Percentiles rank a stretch among this genome's conserved stretches.
phyloP scores from a whole-genome alignment of 2,329 filamentous ascomycete species.

The Fusarium burgessii region DNA sequence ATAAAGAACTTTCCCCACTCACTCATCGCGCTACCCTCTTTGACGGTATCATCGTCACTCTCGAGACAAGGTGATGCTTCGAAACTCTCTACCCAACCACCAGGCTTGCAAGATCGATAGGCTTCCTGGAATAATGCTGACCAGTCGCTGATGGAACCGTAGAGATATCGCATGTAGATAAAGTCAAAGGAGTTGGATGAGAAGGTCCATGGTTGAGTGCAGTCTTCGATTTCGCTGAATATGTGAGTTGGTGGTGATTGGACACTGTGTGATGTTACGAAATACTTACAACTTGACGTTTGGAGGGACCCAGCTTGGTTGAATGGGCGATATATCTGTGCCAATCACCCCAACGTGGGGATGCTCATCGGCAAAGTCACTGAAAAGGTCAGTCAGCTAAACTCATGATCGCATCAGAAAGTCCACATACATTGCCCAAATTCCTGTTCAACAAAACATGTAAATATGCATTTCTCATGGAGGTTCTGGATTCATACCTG shows the following conservation, averaged over 20 bases:
- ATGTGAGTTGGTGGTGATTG: neutral
- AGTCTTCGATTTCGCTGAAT: slow-evolving; percentile 9
- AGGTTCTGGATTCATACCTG: neutral
- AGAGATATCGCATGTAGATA: slow-evolving; percentile 12
- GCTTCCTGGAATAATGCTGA: neutral
- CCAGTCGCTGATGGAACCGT: slow-evolving; percentile 9
- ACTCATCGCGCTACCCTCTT: slow-evolving; percentile 2
- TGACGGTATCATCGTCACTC: slow-evolving; percentile 4
- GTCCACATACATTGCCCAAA: slow-evolving; percentile 8
- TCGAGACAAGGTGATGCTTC: slow-evolving; percentile 9
- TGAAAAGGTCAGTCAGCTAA: neutral
- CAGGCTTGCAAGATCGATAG: neutral
- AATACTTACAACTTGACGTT: slow-evolving; percentile 11
- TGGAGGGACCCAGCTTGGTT: slow-evolving; percentile 9
- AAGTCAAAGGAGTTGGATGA: neutral
- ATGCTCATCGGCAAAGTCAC: slow-evolving; percentile 18
- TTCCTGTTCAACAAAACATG: neutral
- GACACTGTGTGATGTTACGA: rapidly evolving
- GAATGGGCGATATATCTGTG: slow-evolving; percentile 13
- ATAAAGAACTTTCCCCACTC: slow-evolving; percentile 12
- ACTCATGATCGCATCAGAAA: rapidly evolving
- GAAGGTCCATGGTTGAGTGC: slow-evolving; percentile 19
- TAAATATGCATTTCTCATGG: neutral
- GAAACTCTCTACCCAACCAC: slow-evolving; percentile 3
- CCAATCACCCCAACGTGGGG: slow-evolving; percentile 4